These are phyloP conservation scores for Leccinum pellstonianum DNA, from an alignment of 768 basidiomycete genomes.

Conservation along the genomic window DNA sequence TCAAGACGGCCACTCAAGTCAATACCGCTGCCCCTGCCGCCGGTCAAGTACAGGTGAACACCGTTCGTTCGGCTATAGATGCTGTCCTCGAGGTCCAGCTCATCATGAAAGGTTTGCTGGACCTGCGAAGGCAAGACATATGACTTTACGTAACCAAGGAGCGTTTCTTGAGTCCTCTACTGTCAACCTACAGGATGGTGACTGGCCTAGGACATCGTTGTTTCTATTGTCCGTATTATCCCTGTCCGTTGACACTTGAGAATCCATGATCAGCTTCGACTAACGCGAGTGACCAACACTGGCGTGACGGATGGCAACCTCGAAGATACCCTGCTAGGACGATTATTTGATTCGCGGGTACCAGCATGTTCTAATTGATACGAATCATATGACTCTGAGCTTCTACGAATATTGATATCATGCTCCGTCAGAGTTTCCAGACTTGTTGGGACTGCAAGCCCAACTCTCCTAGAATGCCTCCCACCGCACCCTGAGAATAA, in stretches of 20 bases:
- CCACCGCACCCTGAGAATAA: conserved; percentile 69
- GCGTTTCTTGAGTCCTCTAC: not conserved
- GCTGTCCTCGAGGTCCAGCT: conserved; percentile 79
- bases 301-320: too few relatives aligned
- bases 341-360: not conserved
- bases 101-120: conserved; percentile 81
- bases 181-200: not conserved
- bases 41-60: conserved; percentile 56
- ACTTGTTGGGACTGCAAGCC: conserved; percentile 65
- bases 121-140: conserved; percentile 71
- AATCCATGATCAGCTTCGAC: not conserved
- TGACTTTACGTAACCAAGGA: conserved; percentile 26
- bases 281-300: too few relatives aligned
- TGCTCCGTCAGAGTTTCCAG: conserved; percentile 53
- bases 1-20: conserved; percentile 77
- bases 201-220: not conserved
- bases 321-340: too few relatives aligned
- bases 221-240: not conserved
- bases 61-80: conserved; percentile 66
- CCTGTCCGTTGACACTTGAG: not conserved
- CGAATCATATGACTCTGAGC: too few relatives aligned
- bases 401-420: not conserved
- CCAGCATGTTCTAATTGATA: not conserved
- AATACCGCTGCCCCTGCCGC: conserved; percentile 50
- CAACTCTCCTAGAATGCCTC: conserved; percentile 62